Conservation (phyloP, 192 early-diverging fungal genomes). For the Mycoemilia scoparia region DNA sequence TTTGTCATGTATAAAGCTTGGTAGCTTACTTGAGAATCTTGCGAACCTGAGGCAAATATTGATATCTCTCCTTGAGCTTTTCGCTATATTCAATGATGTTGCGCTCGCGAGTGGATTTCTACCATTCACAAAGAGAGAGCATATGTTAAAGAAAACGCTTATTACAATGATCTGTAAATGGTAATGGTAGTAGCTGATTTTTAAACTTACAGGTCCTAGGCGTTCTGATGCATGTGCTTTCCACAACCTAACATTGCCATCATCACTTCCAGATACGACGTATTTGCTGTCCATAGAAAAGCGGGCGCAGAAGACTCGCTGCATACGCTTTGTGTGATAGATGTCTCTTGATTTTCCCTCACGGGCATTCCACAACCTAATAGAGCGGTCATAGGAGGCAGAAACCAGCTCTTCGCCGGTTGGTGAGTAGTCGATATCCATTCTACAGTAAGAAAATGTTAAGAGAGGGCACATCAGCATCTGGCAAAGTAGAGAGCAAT, state of each 20-base stretch:
- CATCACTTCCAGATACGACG: slow-evolving; percentile 88
- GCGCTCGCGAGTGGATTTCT: slow-evolving; percentile 57
- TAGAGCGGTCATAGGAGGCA: slow-evolving; percentile 84
- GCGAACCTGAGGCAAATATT: slow-evolving; percentile 75
- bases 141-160: too few species aligned
- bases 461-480: slow-evolving; percentile 18
- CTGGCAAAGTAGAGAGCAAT: background rate
- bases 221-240: slow-evolving; percentile 85
- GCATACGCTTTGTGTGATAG: slow-evolving; percentile 99
- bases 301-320: slow-evolving; percentile 79
- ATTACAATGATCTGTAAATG: too few species aligned
- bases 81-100: slow-evolving; percentile 61
- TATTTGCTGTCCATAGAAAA: slow-evolving; percentile 91
- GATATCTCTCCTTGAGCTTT: slow-evolving; percentile 84
- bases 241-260: slow-evolving; percentile 95
- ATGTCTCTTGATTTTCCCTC: slow-evolving; percentile 75
- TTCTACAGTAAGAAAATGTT: too few species aligned
- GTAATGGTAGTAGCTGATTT: too few species aligned
- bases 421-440: slow-evolving; percentile 95
- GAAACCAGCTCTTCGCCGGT: slow-evolving; percentile 92
- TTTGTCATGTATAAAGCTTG: too few species aligned
- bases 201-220: too few species aligned
- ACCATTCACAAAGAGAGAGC: slow-evolving; percentile 20
- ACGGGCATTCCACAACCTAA: slow-evolving; percentile 69
- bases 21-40: too few species aligned